These are phyloP conservation scores for Clonostachys solani DNA, from an alignment of 2,329 filamentous ascomycete species.

Conservation along the genomic window DNA sequence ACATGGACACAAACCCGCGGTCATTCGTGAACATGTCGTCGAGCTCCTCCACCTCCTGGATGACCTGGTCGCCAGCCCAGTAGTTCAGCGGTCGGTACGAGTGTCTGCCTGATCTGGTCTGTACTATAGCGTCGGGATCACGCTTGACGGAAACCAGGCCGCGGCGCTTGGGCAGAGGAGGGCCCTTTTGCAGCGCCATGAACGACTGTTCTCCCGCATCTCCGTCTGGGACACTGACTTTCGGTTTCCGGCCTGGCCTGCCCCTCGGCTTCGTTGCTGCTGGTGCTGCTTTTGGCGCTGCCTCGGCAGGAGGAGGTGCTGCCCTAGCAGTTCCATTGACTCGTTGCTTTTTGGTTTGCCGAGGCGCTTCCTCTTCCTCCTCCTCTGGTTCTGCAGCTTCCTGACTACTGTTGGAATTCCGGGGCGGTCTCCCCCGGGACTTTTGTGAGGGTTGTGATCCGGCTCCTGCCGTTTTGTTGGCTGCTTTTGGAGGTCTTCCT, in stretches of 20 bases:
- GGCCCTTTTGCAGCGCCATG: slow-evolving; percentile 45
- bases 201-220: slow-evolving; percentile 40
- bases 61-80: slow-evolving; percentile 80
- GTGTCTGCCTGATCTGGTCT: slow-evolving; percentile 72
- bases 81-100: slow-evolving; percentile 76
- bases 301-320: too few relatives aligned
- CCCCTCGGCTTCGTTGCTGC: slow-evolving; percentile 1
- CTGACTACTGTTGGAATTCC: not conserved
- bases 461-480: slow-evolving; percentile 8
- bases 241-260: slow-evolving; percentile 4
- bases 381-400: slow-evolving; percentile 6
- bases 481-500: slow-evolving; percentile 7
- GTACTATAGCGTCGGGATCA: slow-evolving; percentile 45
- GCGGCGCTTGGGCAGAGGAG: slow-evolving; percentile 50
- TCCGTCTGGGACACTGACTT: slow-evolving; percentile 23
- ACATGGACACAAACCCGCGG: slow-evolving; percentile 54
- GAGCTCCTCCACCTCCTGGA: slow-evolving; percentile 60
- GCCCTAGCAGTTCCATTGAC: not conserved
- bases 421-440: slow-evolving; percentile 7
- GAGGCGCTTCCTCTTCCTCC: slow-evolving; percentile 5
- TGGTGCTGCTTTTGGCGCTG: not conserved
- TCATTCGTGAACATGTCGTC: slow-evolving; percentile 35
- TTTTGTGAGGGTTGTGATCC: slow-evolving; percentile 8
- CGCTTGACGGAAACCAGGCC: slow-evolving; percentile 49
- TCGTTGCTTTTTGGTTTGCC: slow-evolving; percentile 7